Percentiles rank a stretch among this genome's conserved stretches.
Conservation (phyloP, 257 asterid species). For the Lycium ferocissimum region DNA sequence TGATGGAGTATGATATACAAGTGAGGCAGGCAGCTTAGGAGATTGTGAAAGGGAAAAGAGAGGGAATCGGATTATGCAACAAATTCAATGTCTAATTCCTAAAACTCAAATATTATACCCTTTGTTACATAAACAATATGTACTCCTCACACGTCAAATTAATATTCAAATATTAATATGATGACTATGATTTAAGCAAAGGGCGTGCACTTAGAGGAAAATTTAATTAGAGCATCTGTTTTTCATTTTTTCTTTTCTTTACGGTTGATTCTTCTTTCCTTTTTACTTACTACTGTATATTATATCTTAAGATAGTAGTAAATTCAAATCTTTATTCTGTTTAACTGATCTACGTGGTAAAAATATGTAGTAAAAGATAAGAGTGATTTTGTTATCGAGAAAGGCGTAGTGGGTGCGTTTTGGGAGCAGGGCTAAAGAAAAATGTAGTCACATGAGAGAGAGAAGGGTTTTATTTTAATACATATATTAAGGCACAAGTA, state of each 20-base stretch:
- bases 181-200: slow-evolving; percentile 31
- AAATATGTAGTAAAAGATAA: slow-evolving; percentile 33
- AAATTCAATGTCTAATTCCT: slow-evolving; percentile 47
- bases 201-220: slow-evolving; percentile 58
- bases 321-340: neutral
- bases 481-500: slow-evolving; percentile 39
- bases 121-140: neutral
- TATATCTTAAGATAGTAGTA: neutral
- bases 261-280: neutral
- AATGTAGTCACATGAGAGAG: slow-evolving; percentile 52
- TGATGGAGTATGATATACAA: slow-evolving; percentile 45
- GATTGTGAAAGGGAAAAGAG: slow-evolving; percentile 60
- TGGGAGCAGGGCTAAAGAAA: slow-evolving; percentile 65
- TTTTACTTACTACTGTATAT: neutral
- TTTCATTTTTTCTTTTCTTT: neutral
- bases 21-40: slow-evolving; percentile 66
- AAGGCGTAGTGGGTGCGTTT: slow-evolving; percentile 68
- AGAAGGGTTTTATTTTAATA: slow-evolving; percentile 16
- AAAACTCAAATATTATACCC: neutral
- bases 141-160: neutral
- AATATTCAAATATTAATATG: slow-evolving; percentile 21
- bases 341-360: slow-evolving; percentile 36
- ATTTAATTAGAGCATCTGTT: slow-evolving; percentile 41
- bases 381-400: slow-evolving; percentile 64
- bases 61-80: slow-evolving; percentile 47